A percentile compares a stretch with the other conserved stretches of the same genome.
These are phyloP conservation scores for Rhipidocladum racemiflorum DNA, from an alignment of 176 grass and related monocot species.

Conservation along the genomic window DNA sequence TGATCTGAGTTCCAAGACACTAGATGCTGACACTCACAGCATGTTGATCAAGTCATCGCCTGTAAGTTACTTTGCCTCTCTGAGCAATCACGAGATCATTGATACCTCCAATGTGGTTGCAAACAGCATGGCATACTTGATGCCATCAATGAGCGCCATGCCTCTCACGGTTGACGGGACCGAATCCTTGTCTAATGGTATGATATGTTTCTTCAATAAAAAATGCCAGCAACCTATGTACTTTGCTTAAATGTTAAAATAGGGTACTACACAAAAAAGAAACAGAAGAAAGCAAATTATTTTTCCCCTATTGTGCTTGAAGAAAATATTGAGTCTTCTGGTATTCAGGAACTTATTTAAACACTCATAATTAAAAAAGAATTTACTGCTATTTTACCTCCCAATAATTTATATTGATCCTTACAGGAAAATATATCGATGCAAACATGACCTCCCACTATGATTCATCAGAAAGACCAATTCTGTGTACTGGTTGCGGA, in stretches of 20 bases:
- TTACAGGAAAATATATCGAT: slow-evolving; percentile 38
- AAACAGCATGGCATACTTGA: slow-evolving; percentile 32
- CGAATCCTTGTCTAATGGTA: slow-evolving; percentile 43
- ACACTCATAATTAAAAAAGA: background rate
- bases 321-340: background rate
- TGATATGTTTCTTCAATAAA: slow-evolving; percentile 22
- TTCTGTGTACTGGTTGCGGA: slow-evolving; percentile 57
- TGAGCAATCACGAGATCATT: slow-evolving; percentile 26
- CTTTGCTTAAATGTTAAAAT: slow-evolving; percentile 9
- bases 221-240: background rate
- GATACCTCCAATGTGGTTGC: slow-evolving; percentile 26
- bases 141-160: slow-evolving; percentile 9
- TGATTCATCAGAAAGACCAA: slow-evolving; percentile 49
- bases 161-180: slow-evolving; percentile 24
- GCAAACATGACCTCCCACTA: slow-evolving; percentile 28
- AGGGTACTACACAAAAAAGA: background rate
- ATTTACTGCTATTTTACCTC: background rate
- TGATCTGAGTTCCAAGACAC: slow-evolving; percentile 34
- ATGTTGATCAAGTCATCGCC: slow-evolving; percentile 31
- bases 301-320: background rate
- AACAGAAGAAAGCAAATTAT: background rate
- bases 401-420: slow-evolving; percentile 1
- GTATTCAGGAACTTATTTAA: background rate
- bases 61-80: slow-evolving; percentile 54
- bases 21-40: slow-evolving; percentile 24